Conservation (phyloP, 306 rosid species). For the Arachis stenosperma region DNA sequence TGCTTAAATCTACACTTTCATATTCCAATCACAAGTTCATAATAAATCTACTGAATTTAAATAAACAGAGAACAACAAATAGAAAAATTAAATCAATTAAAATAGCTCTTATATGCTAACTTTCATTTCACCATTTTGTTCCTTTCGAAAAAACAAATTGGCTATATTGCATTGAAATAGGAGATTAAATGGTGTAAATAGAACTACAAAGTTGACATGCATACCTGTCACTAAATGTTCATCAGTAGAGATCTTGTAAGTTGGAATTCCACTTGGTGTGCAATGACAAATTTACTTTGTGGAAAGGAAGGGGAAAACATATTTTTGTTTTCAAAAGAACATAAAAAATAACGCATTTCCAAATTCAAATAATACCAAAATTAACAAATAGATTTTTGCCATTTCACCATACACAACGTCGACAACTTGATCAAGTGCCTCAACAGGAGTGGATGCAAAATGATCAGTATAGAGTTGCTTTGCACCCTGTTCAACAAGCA, state of each 20-base stretch:
- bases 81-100: background rate
- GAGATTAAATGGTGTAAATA: background rate
- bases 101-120: background rate
- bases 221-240: slow-evolving; percentile 50
- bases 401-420: slow-evolving; percentile 45
- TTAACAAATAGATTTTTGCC: slow-evolving; percentile 43
- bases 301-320: no score
- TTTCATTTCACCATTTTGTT: background rate
- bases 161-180: slow-evolving; percentile 1
- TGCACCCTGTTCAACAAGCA: slow-evolving; percentile 11
- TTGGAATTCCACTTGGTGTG: slow-evolving; percentile 43
- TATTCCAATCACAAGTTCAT: background rate
- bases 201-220: slow-evolving; percentile 3
- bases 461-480: slow-evolving; percentile 47
- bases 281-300: no score
- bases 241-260: slow-evolving; percentile 41
- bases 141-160: background rate
- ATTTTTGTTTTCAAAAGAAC: no score
- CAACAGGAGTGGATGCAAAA: slow-evolving; percentile 55
- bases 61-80: background rate
- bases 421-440: slow-evolving; percentile 54
- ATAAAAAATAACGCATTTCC: background rate
- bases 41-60: background rate
- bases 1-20: background rate
- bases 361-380: background rate